phyloP scores from a whole-genome alignment of 2,329 filamentous ascomycete genomes.

The Penicillium sclerotiorum region DNA sequence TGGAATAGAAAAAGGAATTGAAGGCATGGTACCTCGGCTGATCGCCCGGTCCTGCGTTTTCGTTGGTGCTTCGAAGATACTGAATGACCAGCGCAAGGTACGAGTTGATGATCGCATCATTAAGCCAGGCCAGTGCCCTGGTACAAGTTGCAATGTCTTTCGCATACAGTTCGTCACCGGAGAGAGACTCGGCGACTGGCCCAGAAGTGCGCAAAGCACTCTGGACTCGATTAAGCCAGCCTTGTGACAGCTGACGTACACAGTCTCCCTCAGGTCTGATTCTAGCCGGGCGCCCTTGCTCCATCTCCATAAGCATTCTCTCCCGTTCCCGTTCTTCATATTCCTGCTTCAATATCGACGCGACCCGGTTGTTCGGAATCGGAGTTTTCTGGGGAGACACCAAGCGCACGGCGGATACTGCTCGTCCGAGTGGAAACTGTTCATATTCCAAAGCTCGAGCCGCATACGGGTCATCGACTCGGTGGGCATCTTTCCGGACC shows the following conservation, averaged over 20 bases:
- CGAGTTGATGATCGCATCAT: constrained; percentile 51
- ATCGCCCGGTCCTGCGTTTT: constrained; percentile 39
- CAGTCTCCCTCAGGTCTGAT: constrained; percentile 31
- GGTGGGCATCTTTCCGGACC: constrained; percentile 8
- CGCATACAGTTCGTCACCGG: constrained; percentile 40
- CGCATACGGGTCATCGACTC: constrained; percentile 24
- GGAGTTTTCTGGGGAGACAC: constrained; percentile 24
- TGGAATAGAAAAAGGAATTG: constrained; percentile 49
- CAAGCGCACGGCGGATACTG: constrained; percentile 35
- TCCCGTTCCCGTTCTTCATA: constrained; percentile 32
- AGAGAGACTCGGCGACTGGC: constrained; percentile 33
- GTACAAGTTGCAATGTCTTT: constrained; percentile 42
- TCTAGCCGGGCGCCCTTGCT: constrained; percentile 18
- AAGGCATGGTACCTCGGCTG: constrained; percentile 47
- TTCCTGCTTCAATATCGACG: constrained; percentile 32
- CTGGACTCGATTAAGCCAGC: constrained; percentile 40
- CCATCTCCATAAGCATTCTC: constrained; percentile 23
- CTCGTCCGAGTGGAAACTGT: constrained; percentile 23
- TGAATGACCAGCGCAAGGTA: constrained; percentile 47
- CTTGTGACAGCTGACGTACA: constrained; percentile 37
- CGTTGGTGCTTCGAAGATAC: constrained; percentile 36
- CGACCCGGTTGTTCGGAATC: constrained; percentile 30
- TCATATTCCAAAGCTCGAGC: constrained; percentile 16
- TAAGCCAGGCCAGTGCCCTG: constrained; percentile 44
- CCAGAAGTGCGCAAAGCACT: constrained; percentile 31